Conservation (phyloP, 2,329 filamentous ascomycete genomes). For the Didymella segeticola region DNA sequence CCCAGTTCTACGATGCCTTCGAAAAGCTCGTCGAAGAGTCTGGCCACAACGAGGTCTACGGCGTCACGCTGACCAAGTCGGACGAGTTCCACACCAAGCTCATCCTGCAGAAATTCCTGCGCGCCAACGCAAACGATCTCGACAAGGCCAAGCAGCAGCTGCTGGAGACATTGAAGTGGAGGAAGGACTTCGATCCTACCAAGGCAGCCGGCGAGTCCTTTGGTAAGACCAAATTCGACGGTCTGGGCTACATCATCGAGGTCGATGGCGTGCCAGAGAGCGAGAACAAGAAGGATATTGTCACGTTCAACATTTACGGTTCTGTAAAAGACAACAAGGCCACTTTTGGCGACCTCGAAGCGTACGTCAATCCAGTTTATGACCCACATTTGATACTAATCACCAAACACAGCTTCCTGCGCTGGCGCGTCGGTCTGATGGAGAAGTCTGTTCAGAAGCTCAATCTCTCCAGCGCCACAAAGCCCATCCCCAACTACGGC, state of each 20-base stretch:
- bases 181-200: constrained; percentile 75
- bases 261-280: constrained; percentile 64
- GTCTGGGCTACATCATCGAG: constrained; percentile 81
- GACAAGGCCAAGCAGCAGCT: constrained; percentile 80
- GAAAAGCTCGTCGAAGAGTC: constrained; percentile 63
- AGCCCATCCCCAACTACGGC: constrained; percentile 73
- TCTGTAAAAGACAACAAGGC: constrained; percentile 79
- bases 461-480: constrained; percentile 70
- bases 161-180: constrained; percentile 79
- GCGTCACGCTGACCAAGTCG: constrained; percentile 66
- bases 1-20: constrained; percentile 65
- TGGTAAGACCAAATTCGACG: constrained; percentile 73
- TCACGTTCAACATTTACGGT: constrained; percentile 95
- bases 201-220: constrained; percentile 68
- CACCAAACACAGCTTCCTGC: constrained; percentile 77
- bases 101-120: constrained; percentile 90
- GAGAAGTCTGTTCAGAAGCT: constrained; percentile 81
- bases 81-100: constrained; percentile 77
- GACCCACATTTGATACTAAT: too few relatives aligned
- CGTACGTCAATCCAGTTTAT: constrained; percentile 63
- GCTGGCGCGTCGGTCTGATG: constrained; percentile 91
- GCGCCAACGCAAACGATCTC: constrained; percentile 82
- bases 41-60: constrained; percentile 83
- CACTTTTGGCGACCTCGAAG: constrained; percentile 82
- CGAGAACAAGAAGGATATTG: constrained; percentile 66